Percentiles rank a stretch among this genome's conserved stretches.
Evolutionary conservation across 176 grass and related monocot genomes (phyloP).

Genomic region (Hordeum vulgare): MorexV3_pseudomolecules_assembly NC_058521.1:555843028-555843527

Average conservation of each 20-base stretch:
- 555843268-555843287: background rate
- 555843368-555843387: slow-evolving; percentile 35
- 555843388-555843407: background rate
- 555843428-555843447: background rate
- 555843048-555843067: background rate
- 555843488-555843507: background rate
- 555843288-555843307: background rate
- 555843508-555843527: background rate
- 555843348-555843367: slow-evolving; percentile 58
- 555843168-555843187: background rate
- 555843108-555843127: slow-evolving; percentile 19
- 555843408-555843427: background rate
- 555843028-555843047: no score
- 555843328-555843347: slow-evolving; percentile 76
- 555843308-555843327: background rate
- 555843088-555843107: slow-evolving; percentile 1
- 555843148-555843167: slow-evolving; percentile 26
- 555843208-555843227: background rate
- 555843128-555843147: slow-evolving; percentile 44
- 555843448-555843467: background rate
- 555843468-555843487: background rate
- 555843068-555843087: background rate
- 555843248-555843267: background rate
- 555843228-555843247: slow-evolving; percentile 14
- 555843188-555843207: no score